Evolutionary conservation across 805 yeast genomes (phyloP).

Genomic region (Brettanomyces sp.): DNA sequence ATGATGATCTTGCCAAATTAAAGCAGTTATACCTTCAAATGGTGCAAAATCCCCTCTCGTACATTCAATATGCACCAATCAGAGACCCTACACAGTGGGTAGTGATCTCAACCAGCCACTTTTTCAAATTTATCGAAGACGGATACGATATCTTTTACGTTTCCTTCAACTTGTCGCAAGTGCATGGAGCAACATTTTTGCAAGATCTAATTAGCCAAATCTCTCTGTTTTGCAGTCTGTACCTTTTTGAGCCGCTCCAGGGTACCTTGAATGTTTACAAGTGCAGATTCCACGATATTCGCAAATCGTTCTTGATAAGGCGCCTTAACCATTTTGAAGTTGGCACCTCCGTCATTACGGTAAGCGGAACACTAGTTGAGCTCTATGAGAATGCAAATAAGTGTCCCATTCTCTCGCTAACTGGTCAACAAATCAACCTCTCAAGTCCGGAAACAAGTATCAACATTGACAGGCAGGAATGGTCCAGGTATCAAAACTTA

Average conservation of each 20-base stretch:
- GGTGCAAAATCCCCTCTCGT: background rate
- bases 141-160: slow-evolving; percentile 14
- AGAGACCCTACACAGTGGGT: slow-evolving; percentile 3
- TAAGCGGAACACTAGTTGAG: slow-evolving; percentile 17
- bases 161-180: slow-evolving; percentile 3
- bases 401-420: slow-evolving; percentile 1
- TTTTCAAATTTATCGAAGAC: slow-evolving; percentile 17
- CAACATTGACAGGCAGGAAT: slow-evolving; percentile 6
- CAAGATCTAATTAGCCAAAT: slow-evolving; percentile 12
- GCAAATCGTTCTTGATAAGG: slow-evolving; percentile 25
- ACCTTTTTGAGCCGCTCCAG: slow-evolving; percentile 4
- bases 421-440: slow-evolving; percentile 12
- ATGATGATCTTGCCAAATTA: slow-evolving; percentile 8
- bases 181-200: slow-evolving; percentile 5
- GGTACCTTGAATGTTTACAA: slow-evolving; percentile 9
- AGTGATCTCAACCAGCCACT: slow-evolving; percentile 3
- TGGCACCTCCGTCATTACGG: slow-evolving; percentile 7
- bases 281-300: slow-evolving; percentile 26
- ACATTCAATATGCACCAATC: background rate
- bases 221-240: slow-evolving; percentile 16
- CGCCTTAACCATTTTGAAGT: slow-evolving; percentile 7
- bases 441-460: background rate
- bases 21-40: background rate
- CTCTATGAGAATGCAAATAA: slow-evolving; percentile 7
- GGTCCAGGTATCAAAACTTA: slow-evolving; percentile 15